These are phyloP conservation scores for Malassezia sp. DNA, from an alignment of 1,284 basidiomycete genomes.

Conservation along the genomic window DNA sequence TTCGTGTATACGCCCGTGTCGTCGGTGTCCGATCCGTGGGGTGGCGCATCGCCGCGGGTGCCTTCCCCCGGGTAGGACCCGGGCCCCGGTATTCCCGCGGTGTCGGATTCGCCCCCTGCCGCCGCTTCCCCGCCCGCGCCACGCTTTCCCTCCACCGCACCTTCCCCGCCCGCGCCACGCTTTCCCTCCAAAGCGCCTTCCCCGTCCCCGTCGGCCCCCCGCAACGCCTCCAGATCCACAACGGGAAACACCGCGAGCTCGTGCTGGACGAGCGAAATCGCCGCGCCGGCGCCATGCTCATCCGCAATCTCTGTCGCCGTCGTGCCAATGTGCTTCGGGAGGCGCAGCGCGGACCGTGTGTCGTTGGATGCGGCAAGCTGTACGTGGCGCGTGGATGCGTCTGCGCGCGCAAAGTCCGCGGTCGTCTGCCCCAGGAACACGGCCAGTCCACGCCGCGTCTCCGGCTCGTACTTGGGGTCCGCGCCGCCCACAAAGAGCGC, in stretches of 20 bases:
- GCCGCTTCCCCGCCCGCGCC: too few species aligned
- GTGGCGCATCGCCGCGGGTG: too few species aligned
- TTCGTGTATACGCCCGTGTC: not conserved
- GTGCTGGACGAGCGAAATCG: not conserved
- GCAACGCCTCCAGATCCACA: slow-evolving; percentile 5
- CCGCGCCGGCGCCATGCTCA: slow-evolving; percentile 1
- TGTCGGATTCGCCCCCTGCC: too few species aligned
- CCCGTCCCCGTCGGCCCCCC: not conserved
- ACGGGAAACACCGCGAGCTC: slow-evolving; percentile 7
- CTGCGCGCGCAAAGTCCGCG: slow-evolving; percentile 4
- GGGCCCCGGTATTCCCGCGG: too few species aligned
- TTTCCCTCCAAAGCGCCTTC: too few species aligned
- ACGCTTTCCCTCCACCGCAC: too few species aligned
- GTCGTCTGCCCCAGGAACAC: slow-evolving; percentile 6
- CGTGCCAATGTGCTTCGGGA: slow-evolving; percentile 8
- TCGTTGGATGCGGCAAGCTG: not conserved
- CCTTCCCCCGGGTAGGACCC: too few species aligned
- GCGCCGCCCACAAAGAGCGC: not conserved
- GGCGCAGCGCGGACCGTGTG: slow-evolving; percentile 8
- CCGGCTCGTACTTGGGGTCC: slow-evolving; percentile 11
- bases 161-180: too few species aligned
- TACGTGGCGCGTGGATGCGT: not conserved
- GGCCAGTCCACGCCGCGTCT: slow-evolving; percentile 8
- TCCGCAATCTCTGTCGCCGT: not conserved
- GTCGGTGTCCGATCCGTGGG: not conserved